Conservation (phyloP, 176 grass and related monocot species). For the Cocos nucifera region DNA sequence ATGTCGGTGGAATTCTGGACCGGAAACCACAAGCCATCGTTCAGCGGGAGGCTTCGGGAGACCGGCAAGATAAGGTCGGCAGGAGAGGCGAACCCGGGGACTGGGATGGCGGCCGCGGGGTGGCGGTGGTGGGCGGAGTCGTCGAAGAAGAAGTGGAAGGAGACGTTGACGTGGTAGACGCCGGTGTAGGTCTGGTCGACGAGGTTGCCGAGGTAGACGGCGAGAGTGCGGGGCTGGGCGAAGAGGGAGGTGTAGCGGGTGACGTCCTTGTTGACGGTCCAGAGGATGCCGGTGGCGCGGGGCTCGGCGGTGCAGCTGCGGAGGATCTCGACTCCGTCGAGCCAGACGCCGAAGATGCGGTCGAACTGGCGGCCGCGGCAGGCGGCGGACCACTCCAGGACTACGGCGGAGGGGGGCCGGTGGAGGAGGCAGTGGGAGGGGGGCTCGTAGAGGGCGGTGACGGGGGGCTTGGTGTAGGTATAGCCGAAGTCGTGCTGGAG, state of each 20-base stretch:
- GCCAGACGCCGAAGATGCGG: constrained; percentile 75
- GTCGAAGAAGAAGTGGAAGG: constrained; percentile 55
- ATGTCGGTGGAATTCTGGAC: constrained; percentile 29
- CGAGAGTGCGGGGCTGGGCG: constrained; percentile 19
- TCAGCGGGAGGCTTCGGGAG: constrained; percentile 29
- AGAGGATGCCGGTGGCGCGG: constrained; percentile 37
- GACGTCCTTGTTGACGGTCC: constrained; percentile 67
- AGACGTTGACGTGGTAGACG: constrained; percentile 55
- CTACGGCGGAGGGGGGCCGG: neutral
- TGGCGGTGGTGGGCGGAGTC: constrained; percentile 22
- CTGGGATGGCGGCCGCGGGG: constrained; percentile 8
- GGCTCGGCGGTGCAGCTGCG: constrained; percentile 71
- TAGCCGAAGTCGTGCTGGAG: neutral
- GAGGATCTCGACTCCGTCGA: constrained; percentile 62
- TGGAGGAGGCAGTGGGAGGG: neutral
- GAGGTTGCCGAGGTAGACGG: constrained; percentile 63
- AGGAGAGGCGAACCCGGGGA: neutral
- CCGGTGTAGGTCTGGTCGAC: constrained; percentile 56
- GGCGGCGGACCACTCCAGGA: constrained; percentile 58
- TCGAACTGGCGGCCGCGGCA: constrained; percentile 58
- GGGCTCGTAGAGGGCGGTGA: constrained; percentile 9
- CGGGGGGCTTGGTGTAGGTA: constrained; percentile 37
- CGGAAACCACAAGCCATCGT: constrained; percentile 51
- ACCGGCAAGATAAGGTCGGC: constrained; percentile 51
- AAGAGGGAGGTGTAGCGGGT: constrained; percentile 60